Evolutionary conservation across 495 filamentous ascomycete genomes (phyloP), one percentile per base, ranked within the genome.

Genomic region (Terfezia boudieri): DNA sequence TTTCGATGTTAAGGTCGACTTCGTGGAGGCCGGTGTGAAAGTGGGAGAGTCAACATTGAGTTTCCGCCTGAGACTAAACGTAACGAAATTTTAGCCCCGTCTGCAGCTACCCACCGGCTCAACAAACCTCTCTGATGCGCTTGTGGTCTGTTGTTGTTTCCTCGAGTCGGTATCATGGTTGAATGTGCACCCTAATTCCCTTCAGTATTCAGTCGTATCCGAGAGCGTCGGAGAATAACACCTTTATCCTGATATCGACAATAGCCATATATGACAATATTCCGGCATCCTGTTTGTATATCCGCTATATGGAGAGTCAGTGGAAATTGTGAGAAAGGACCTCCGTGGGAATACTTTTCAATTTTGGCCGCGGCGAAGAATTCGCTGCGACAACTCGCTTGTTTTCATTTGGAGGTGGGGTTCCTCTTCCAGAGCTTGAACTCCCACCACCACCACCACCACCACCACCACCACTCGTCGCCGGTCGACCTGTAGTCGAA

Each of bases 31-130:
- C 56, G 90, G 92, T 1, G 86, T 94, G 60, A 98, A 98, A 46
- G 89, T 82, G 12, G 92, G 90, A 11, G 90, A 95, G 59, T 96
- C 90, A 60, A 93, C 89, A 66, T 94, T 96, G 61, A 98, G 78
- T 71, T 71, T 89, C 86, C 70, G 82, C 90, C 55, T 73, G 67
- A 57, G 71, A 72, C 59, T 65, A 64, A 20, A 60, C 52, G 26
- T 62, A 55, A 38, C 37, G 36, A 54, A 41, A 49, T 22, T 48
- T 8, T 3, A 55, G 1, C 37, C 36, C 50, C 48, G 50, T 51
- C 36, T 53, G 37, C 36, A 49, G 43, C 53, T 50, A 32, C 26
- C 26, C 26, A 32, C 26, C 26, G 26, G 26, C 26, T 32, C 26
- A 32, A 32, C 26, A 14, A 14, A 46, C 41, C 41, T 46, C 49